A percentile compares a stretch with the other conserved stretches of the same genome.
Evolutionary conservation across 208 protist genomes (phyloP).

Genomic region (Leishmania amazonensis): DNA sequence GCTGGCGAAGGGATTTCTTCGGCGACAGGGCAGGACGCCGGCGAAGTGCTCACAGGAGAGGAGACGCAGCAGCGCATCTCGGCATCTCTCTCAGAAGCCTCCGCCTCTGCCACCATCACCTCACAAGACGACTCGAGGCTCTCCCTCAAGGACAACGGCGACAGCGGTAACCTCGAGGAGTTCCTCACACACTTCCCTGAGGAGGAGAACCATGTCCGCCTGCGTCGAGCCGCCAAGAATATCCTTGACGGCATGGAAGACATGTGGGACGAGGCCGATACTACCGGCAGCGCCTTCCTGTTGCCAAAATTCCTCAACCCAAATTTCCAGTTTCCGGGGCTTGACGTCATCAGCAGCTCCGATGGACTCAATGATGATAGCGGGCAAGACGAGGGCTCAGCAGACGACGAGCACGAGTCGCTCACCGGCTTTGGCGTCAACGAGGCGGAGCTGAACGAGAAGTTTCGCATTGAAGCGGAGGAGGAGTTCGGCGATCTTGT

Average conservation of each 20-base stretch:
- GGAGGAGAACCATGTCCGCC: slow-evolving; percentile 57
- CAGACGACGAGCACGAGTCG: slow-evolving; percentile 15
- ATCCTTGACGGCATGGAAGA: slow-evolving; percentile 50
- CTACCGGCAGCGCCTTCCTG: slow-evolving; percentile 10
- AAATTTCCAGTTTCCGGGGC: slow-evolving; percentile 1
- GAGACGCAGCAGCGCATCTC: not conserved
- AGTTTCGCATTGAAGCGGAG: slow-evolving; percentile 64
- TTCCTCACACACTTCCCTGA: slow-evolving; percentile 74
- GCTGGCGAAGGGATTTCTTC: not conserved
- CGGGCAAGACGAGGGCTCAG: slow-evolving; percentile 5
- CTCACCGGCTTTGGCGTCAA: slow-evolving; percentile 51
- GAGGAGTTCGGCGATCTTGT: slow-evolving; percentile 64
- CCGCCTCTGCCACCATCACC: not conserved
- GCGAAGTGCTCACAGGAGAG: not conserved
- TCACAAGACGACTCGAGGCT: not conserved
- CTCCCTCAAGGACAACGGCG: slow-evolving; percentile 24
- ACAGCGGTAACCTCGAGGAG: slow-evolving; percentile 42
- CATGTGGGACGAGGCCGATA: slow-evolving; percentile 25
- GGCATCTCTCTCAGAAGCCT: not conserved
- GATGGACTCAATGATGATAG: slow-evolving; percentile 4
- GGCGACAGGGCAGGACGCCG: not conserved
- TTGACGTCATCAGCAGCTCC: slow-evolving; percentile 10
- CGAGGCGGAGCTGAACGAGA: slow-evolving; percentile 37
- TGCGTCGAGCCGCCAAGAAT: slow-evolving; percentile 61
- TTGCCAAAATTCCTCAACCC: slow-evolving; percentile 21